Base-by-base conservation (phyloP, 192 early-diverging fungal species). In the Fimicolochytrium jonesii region DNA sequence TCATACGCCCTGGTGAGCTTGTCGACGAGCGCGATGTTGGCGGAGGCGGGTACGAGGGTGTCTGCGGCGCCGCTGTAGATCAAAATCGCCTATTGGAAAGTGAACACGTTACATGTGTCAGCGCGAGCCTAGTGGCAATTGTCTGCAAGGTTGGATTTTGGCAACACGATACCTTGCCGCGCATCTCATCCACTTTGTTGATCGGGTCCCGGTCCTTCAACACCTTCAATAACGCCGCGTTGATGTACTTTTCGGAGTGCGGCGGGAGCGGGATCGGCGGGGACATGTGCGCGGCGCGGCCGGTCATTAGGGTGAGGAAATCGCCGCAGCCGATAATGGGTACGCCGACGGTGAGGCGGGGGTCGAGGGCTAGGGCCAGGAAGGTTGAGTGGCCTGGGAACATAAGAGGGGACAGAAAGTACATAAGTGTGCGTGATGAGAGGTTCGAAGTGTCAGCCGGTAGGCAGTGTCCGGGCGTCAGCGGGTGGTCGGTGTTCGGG, bases 321-420 rank as follows among this genome's bases (percentile, higher is more conserved):
- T 74, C 72, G 15, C 72, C 72, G 36, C 72, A 66, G 1, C 72
- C 72, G 45, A 74, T 68, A 10, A 74, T 55, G 30, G 33, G 35
- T 4, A 61, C 46, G 23, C 62, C 51, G 10, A 56, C 31, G 22
- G 20, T 6, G 10, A 74, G 23, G 1, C 72, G 49, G 0, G 46
- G 41, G 4, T 74, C 72, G 53, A 36, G 33, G 29, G 53, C 53
- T 15, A 55, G 31, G 5, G 34, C 53, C 3, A 55, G 34, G 5
- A 55, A 34, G 2, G 53, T 55, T 3, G 53, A 30, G 18, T 56
- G 39, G 11, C 28, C 1, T 18, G 20, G 41, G 28, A 56, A 3
- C 48, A 49, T 1, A 49, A 17, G 23, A 49, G 15, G 15, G 11
- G 23, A 49, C 48, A 49, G 13, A 49, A 22, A 25, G 26, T 49